Percentiles rank a stretch among this genome's conserved stretches.
Evolutionary conservation across 2,329 filamentous ascomycete species (phyloP).

Genomic region (Boeremia lycopersici): DNA sequence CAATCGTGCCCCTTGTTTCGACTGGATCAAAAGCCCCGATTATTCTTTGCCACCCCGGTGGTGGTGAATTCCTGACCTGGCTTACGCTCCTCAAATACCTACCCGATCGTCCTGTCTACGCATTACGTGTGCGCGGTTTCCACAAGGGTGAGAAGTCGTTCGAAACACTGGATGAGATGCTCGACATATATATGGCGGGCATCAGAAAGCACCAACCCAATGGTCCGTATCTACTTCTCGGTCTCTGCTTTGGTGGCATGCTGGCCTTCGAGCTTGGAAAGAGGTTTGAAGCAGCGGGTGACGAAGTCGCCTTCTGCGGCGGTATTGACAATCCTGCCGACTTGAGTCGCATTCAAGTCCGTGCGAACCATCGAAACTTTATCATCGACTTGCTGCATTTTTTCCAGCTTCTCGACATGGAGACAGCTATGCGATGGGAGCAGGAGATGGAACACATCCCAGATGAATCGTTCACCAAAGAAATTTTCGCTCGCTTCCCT

Average conservation of each 20-base stretch:
- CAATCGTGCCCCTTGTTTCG: conserved; percentile 11
- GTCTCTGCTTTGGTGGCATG: conserved; percentile 59
- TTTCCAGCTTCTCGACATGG: conserved; percentile 5
- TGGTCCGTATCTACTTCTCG: conserved; percentile 59
- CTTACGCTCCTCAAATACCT: conserved; percentile 48
- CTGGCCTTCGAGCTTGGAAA: conserved; percentile 54
- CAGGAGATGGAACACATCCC: conserved; percentile 5
- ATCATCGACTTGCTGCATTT: conserved; percentile 17
- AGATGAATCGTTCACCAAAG: conserved; percentile 3
- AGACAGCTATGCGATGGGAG: conserved; percentile 9
- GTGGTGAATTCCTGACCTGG: conserved; percentile 49
- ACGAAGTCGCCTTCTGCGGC: conserved; percentile 8
- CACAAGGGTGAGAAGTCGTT: conserved; percentile 46
- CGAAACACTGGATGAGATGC: conserved; percentile 47
- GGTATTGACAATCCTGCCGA: conserved; percentile 15
- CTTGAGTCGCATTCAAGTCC: conserved; percentile 9
- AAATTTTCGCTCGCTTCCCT: conserved; percentile 10
- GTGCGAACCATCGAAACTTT: conserved; percentile 6
- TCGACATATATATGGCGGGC: conserved; percentile 49
- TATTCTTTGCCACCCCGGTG: conserved; percentile 41
- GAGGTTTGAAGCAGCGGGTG: conserved; percentile 2
- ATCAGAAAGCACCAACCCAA: conserved; percentile 53
- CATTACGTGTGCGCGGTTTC: conserved; percentile 54
- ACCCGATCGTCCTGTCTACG: conserved; percentile 54
- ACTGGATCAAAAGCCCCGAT: conserved; percentile 8